Base-by-base conservation (phyloP, 2,329 filamentous ascomycete genomes). In the Apiospora malaysiana region DNA sequence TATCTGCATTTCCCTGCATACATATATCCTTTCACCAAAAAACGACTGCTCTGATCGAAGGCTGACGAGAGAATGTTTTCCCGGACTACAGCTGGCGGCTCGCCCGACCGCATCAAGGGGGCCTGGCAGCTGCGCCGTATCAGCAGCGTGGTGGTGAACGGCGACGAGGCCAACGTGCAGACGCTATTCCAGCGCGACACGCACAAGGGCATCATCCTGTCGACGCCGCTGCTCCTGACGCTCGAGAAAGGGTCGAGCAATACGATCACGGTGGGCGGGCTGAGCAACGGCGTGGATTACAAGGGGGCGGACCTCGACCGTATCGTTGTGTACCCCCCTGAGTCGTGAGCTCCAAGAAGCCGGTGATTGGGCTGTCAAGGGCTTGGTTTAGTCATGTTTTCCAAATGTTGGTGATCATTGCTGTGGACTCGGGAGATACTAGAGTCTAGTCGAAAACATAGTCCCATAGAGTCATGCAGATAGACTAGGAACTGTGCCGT, bases 91-190 rank as follows among this genome's bases (percentile, higher is more conserved):
- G 78, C 89, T 1, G 85, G 84, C 59, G 89, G 89, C 7, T 79
- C 81, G 0, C 89, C 89, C 0, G 88, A 91, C 75, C 85, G 89
- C 8, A 90, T 91, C 70, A 86, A 86, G 6, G 88, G 89, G 0
- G 79, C 82, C 0, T 91, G 88, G 88, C 87, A 89, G 72, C 79
- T 91, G 7, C 85, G 89, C 5, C 85, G 89, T 12, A 87, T 91
- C 70, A 86, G 85, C 75, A 89, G 88, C 66, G 88, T 91, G 1
- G 81, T 90, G 0, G 86, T 91, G 2, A 91, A 83, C 45, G 81
- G 87, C 63, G 86, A 90, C 70, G 83, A 80, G 0, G 81, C 86
- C 66, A 82, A 83, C 37, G 76, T 88, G 2, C 81, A 88, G 73
- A 85, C 85, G 8, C 75, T 88, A 25, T 87, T 83, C 74, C 85